Percentiles rank a stretch among this genome's conserved stretches.
Evolutionary conservation across 1,139 yeast species (phyloP).

Genomic region (Pneumocystis carinii): DNA sequence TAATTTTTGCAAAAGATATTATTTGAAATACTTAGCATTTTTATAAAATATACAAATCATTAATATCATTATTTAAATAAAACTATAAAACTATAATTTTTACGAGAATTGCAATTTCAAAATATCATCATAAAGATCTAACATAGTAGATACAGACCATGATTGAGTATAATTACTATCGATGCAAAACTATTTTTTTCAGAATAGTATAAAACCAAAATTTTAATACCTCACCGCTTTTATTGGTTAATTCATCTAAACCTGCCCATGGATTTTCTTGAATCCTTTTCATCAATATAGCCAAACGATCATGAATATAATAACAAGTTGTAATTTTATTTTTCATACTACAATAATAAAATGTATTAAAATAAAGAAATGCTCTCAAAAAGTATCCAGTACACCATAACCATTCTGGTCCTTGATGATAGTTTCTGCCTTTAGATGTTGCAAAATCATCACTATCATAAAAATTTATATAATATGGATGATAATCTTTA

Average conservation of each 20-base stretch:
- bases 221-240: conserved; percentile 42
- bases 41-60: neutral
- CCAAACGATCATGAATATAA: conserved; percentile 37
- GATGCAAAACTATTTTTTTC: conserved; percentile 29
- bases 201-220: neutral
- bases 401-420: conserved; percentile 98
- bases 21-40: neutral
- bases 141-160: conserved; percentile 77
- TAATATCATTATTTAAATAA: neutral
- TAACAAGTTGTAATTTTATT: conserved; percentile 27
- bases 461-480: conserved; percentile 63
- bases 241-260: conserved; percentile 77
- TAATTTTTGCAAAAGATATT: neutral
- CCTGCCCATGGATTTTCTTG: conserved; percentile 79
- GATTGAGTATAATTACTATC: conserved; percentile 96
- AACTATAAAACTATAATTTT: neutral
- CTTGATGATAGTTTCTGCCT: conserved; percentile 95
- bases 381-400: conserved; percentile 80
- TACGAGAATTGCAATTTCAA: neutral
- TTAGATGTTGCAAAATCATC: conserved; percentile 83
- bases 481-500: conserved; percentile 79
- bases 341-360: conserved; percentile 20
- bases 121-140: conserved; percentile 61
- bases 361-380: conserved; percentile 34
- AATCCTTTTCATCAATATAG: conserved; percentile 56